phyloP scores from a whole-genome alignment of 2,329 filamentous ascomycete species.

The Metarhizium sp. region DNA sequence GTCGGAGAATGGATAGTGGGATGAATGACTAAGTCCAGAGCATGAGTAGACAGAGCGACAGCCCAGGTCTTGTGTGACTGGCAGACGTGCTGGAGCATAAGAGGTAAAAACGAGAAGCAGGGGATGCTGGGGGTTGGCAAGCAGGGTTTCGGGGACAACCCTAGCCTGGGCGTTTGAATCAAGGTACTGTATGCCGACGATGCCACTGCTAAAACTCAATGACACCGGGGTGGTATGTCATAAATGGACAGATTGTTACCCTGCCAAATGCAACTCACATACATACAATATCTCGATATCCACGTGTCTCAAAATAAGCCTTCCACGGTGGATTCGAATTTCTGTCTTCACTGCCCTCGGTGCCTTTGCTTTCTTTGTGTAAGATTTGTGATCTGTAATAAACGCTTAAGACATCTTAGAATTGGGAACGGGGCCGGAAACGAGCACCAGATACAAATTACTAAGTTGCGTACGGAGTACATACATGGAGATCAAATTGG shows the following conservation, averaged over 20 bases:
- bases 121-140: conserved; percentile 28
- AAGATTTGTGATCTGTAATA: conserved; percentile 16
- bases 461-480: not conserved
- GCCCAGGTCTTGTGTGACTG: conserved; percentile 42
- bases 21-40: conserved; percentile 12
- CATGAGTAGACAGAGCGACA: conserved; percentile 15
- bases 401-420: conserved; percentile 15
- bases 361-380: conserved; percentile 7
- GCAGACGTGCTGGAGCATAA: conserved; percentile 24
- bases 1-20: conserved; percentile 11
- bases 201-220: conserved; percentile 13
- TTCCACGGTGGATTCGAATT: conserved; percentile 5
- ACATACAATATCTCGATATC: conserved; percentile 26
- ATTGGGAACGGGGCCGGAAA: conserved; percentile 8
- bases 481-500: not conserved
- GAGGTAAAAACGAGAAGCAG: conserved; percentile 14
- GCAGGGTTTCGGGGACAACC: conserved; percentile 5
- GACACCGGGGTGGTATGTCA: conserved; percentile 6
- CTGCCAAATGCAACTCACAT: not conserved
- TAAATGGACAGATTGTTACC: not conserved
- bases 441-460: conserved; percentile 7
- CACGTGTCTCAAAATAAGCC: conserved; percentile 19
- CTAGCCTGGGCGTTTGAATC: not conserved
- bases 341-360: not conserved
- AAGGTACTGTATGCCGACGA: conserved; percentile 17